A percentile compares a stretch with the other conserved stretches of the same genome.
phyloP scores from a whole-genome alignment of 2,329 filamentous ascomycete genomes.

The Alternaria hordeiaustralica region DNA sequence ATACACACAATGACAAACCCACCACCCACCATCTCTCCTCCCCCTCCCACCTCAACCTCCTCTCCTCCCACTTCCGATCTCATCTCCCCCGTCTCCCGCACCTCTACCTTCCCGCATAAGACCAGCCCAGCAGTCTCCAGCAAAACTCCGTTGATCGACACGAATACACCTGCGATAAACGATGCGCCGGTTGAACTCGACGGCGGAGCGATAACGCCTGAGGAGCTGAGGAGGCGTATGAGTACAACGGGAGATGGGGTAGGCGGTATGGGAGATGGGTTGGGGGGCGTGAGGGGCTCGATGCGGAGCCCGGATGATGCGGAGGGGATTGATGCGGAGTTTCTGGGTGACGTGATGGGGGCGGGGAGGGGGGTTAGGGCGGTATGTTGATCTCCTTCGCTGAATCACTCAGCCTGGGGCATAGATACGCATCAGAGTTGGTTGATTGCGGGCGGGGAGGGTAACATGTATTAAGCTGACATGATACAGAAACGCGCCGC shows the following conservation, averaged over 20 bases:
- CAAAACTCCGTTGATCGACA: conserved; percentile 45
- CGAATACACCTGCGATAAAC: conserved; percentile 52
- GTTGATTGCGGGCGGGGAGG: too few relatives aligned
- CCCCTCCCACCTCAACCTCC: conserved; percentile 9
- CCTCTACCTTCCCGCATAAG: conserved; percentile 35
- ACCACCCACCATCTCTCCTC: conserved; percentile 23
- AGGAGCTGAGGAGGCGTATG: conserved; percentile 31
- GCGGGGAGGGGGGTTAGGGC: conserved; percentile 26
- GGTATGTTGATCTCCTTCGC: too few relatives aligned
- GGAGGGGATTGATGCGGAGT: conserved; percentile 38
- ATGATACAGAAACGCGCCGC: conserved; percentile 45
- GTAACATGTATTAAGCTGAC: too few relatives aligned
- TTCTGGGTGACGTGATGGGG: conserved; percentile 31
- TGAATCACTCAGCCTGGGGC: too few relatives aligned
- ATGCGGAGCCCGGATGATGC: conserved; percentile 30
- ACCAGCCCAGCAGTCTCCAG: conserved; percentile 30
- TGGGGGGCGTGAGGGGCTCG: neutral
- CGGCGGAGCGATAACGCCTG: conserved; percentile 31
- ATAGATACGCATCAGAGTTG: too few relatives aligned
- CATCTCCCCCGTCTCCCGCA: conserved; percentile 30
- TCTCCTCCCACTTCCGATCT: conserved; percentile 11
- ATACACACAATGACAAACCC: conserved; percentile 10
- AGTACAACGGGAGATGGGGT: conserved; percentile 19
- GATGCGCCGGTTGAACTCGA: conserved; percentile 54
- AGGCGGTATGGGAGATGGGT: neutral